These are phyloP conservation scores for Fusarium torreyae DNA, from an alignment of 2,329 filamentous ascomycete genomes.

Conservation along the genomic window DNA sequence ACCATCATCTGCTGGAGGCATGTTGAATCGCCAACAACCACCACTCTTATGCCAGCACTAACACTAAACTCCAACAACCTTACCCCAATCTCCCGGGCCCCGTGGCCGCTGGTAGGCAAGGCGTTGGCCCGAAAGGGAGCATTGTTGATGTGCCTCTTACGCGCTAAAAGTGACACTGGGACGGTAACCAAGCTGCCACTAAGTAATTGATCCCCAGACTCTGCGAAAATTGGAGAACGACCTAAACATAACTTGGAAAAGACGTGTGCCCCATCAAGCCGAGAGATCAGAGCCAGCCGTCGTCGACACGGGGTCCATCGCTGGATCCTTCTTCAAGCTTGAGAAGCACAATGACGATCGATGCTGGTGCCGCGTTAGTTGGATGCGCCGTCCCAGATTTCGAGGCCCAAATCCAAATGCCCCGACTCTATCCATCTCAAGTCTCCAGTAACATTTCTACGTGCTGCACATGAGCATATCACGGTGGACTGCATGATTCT, in stretches of 20 bases:
- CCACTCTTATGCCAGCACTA: conserved; percentile 20
- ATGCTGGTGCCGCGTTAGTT: conserved; percentile 29
- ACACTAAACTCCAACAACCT: conserved; percentile 34
- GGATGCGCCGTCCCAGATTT: conserved; percentile 23
- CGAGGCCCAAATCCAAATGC: conserved; percentile 14
- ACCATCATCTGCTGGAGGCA: conserved; percentile 35
- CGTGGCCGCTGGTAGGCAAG: conserved; percentile 31
- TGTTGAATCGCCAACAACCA: conserved; percentile 35
- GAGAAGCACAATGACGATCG: conserved; percentile 43
- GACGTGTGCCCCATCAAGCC: conserved; percentile 19
- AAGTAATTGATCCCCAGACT: conserved; percentile 45
- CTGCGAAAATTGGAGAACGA: conserved; percentile 26
- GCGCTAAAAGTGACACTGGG: conserved; percentile 38
- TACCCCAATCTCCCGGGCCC: conserved; percentile 47
- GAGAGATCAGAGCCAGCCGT: conserved; percentile 46
- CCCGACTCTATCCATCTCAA: conserved; percentile 29
- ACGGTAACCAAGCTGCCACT: conserved; percentile 28
- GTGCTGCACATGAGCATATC: conserved; percentile 36
- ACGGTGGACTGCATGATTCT: conserved; percentile 23
- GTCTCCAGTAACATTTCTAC: conserved; percentile 23
- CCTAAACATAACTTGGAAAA: conserved; percentile 23
- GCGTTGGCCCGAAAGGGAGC: conserved; percentile 36
- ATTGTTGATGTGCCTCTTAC: conserved; percentile 14
- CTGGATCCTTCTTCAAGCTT: conserved; percentile 31
- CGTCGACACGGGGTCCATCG: conserved; percentile 42